Base-by-base conservation (phyloP, 805 yeast species). In the Metschnikowia proteae region DNA sequence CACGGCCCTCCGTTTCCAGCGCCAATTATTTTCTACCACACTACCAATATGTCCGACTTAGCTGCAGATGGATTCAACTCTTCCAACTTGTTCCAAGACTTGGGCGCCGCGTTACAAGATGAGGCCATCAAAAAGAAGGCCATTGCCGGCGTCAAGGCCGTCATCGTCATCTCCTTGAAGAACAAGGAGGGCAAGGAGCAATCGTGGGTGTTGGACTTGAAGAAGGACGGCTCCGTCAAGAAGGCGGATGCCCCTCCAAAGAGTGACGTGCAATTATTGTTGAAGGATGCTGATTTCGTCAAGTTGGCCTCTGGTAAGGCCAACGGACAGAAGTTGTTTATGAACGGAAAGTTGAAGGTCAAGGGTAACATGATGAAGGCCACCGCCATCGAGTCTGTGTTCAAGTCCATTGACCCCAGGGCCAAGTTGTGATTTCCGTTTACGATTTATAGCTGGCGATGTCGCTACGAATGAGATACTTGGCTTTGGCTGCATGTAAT, bases 311-410 rank as follows among this genome's bases (percentile, higher is more conserved):
- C 74, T 52, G 95, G 95, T 53, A 86, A 87, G 75, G 82, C 89
- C 55, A 84, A 84, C 66, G 88, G 96, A 41, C 96, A 88, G 70
- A 84, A 82, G 71, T 78, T 88, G 61, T 88, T 87, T 68, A 80
- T 88, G 86, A 72, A 79, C 59, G 96, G 96, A 37, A 85, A 84
- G 68, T 79, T 88, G 67, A 88, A 87, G 77, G 83, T 88, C 55
- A 86, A 84, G 75, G 96, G 96, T 56, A 87, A 89, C 73, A 84
- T 88, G 72, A 86, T 86, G 91, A 88, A 88, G 76, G 96, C 96
- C 47, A 80, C 91, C 39, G 80, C 81, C 51, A 80, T 86, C 51
- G 92, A 86, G 68, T 71, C 77, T 43, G 80, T 86, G 43, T 77
- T 86, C 70, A 83, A 82, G 74, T 54, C 67, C 29, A 56, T 71